Percentiles rank a stretch among this genome's conserved stretches.
Conservation (phyloP, 78 protist species). For the Planoprotostelium fungivorum region DNA sequence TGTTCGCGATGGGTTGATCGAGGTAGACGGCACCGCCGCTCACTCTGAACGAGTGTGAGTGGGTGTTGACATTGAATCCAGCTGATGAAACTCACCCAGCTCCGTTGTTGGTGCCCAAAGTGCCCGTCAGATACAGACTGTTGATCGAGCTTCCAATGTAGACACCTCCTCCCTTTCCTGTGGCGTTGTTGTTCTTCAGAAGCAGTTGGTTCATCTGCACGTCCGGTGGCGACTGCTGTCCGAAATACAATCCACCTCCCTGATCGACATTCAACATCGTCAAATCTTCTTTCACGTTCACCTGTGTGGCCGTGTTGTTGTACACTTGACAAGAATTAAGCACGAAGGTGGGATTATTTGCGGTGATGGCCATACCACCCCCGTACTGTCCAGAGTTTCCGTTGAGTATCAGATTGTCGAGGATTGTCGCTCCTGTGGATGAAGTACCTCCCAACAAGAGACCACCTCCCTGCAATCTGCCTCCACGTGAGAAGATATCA, state of each 20-base stretch:
- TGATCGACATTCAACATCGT: too few species aligned
- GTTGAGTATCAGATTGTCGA: neutral
- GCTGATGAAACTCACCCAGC: neutral
- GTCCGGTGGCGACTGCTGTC: neutral
- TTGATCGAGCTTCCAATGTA: neutral
- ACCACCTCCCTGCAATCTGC: neutral
- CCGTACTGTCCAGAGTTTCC: neutral
- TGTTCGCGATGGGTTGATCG: neutral
- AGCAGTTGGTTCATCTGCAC: neutral
- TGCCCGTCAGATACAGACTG: neutral
- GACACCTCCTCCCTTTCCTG: neutral
- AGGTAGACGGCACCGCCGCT: neutral
- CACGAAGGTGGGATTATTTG: neutral
- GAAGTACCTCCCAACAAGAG: neutral
- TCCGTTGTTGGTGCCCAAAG: neutral
- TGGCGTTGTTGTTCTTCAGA: neutral
- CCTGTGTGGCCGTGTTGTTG: neutral
- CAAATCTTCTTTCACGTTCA: too few species aligned
- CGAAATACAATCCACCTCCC: neutral
- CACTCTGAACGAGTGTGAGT: neutral
- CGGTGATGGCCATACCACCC: neutral
- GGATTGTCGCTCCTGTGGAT: neutral
- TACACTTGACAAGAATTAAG: neutral
- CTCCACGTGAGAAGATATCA: neutral
- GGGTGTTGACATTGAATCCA: neutral